phyloP scores from a whole-genome alignment of 192 early-diverging fungal species.

The Hyaloraphidium curvatum region DNA sequence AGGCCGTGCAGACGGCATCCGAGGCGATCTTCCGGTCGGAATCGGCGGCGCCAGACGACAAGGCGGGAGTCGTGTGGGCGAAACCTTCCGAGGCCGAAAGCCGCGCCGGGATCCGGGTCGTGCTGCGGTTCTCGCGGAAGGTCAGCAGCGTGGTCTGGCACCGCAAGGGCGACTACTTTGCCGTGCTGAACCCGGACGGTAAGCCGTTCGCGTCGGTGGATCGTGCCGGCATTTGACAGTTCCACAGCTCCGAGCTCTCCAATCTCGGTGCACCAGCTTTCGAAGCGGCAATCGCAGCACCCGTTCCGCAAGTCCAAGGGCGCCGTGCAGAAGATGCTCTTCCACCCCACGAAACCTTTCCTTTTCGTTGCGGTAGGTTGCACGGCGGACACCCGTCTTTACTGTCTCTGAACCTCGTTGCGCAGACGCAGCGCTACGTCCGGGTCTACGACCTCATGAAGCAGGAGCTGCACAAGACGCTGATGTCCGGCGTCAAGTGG shows the following conservation, averaged over 20 bases:
- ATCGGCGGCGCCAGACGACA: no score
- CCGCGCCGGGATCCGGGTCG: constrained; percentile 23
- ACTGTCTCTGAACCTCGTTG: constrained; percentile 4
- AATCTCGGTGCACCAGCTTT: constrained; percentile 85
- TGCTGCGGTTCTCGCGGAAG: constrained; percentile 28
- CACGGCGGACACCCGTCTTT: not conserved
- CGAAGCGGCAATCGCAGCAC: constrained; percentile 66
- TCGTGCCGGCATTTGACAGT: not conserved
- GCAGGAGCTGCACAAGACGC: constrained; percentile 68
- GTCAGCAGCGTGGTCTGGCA: constrained; percentile 85
- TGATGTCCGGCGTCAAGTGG: constrained; percentile 76
- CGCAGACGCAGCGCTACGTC: constrained; percentile 80
- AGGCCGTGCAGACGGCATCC: no score
- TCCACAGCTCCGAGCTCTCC: constrained; percentile 26
- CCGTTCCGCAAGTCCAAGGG: constrained; percentile 86
- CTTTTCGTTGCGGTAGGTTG: constrained; percentile 67
- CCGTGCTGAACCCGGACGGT: constrained; percentile 64
- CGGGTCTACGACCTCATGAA: constrained; percentile 82
- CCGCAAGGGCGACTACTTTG: constrained; percentile 89
- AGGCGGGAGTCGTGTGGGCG: no score
- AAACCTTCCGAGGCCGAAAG: no score
- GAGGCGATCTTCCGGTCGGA: no score
- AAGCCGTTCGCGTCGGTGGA: constrained; percentile 8
- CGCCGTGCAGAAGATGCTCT: constrained; percentile 63
- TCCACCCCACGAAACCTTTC: constrained; percentile 83